Percentiles rank a stretch among this genome's conserved stretches.
phyloP scores from a whole-genome alignment of 2,329 filamentous ascomycete genomes.

The Cercospora berteroae region DNA sequence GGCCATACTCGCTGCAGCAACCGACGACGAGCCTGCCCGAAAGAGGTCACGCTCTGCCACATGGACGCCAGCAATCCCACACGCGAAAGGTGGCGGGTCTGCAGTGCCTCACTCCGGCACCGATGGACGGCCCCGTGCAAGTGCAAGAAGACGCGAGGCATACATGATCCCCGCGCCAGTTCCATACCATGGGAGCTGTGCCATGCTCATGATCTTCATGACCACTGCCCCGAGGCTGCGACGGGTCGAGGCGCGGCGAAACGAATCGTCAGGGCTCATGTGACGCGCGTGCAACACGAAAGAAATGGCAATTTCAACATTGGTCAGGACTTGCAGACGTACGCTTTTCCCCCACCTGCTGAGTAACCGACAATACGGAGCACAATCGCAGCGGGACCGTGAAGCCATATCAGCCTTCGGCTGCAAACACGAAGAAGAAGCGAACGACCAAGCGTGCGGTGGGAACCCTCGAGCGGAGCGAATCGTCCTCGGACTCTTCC shows the following conservation, averaged over 20 bases:
- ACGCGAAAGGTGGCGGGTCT: background rate
- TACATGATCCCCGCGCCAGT: background rate
- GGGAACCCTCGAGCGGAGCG: background rate
- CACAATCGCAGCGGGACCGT: background rate
- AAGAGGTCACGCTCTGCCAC: background rate
- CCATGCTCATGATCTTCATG: background rate
- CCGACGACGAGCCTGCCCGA: background rate
- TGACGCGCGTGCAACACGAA: conserved; percentile 6
- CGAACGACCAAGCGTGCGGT: background rate
- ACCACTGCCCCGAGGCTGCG: background rate
- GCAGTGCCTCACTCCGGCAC: background rate
- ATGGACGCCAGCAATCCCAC: background rate
- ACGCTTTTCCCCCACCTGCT: background rate
- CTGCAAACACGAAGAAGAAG: conserved; percentile 2
- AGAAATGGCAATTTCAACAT: conserved; percentile 9
- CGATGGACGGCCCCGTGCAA: background rate
- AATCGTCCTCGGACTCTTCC: background rate
- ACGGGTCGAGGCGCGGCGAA: background rate
- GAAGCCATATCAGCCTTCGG: background rate
- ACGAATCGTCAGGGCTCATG: conserved; percentile 5
- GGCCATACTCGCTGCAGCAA: background rate
- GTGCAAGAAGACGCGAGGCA: background rate
- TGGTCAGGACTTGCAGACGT: conserved; percentile 7
- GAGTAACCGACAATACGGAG: background rate
- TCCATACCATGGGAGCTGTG: background rate